Conservation (phyloP, 2,329 filamentous ascomycete genomes). For the Aspergillus floridensis region DNA sequence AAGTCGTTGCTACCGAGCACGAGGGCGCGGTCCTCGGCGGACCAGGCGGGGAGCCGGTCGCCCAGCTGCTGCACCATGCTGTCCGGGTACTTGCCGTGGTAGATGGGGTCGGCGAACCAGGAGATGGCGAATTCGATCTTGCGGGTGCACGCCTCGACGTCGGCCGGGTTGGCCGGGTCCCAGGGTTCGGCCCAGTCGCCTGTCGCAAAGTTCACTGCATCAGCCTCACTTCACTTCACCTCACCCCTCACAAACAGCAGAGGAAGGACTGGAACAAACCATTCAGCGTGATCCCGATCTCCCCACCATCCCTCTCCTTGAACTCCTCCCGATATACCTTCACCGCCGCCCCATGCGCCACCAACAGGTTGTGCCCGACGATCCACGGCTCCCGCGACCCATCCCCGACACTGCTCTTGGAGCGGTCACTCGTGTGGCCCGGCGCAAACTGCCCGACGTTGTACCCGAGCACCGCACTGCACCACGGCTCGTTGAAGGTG, state of each 20-base stretch:
- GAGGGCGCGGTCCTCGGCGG: slow-evolving; percentile 67
- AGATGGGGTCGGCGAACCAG: slow-evolving; percentile 87
- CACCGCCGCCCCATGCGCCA: slow-evolving; percentile 77
- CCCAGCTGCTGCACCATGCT: slow-evolving; percentile 82
- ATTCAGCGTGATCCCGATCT: slow-evolving; percentile 86
- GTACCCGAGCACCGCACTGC: slow-evolving; percentile 76
- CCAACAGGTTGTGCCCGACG: slow-evolving; percentile 74
- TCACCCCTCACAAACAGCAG: not conserved
- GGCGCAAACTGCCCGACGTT: slow-evolving; percentile 75
- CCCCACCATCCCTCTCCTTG: slow-evolving; percentile 66
- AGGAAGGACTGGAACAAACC: slow-evolving; percentile 47
- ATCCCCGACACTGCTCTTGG: slow-evolving; percentile 68
- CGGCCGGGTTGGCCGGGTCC: slow-evolving; percentile 71
- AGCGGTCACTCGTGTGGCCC: slow-evolving; percentile 74
- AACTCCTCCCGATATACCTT: slow-evolving; percentile 82
- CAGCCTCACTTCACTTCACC: too few relatives aligned
- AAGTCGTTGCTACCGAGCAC: slow-evolving; percentile 87
- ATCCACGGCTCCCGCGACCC: slow-evolving; percentile 76
- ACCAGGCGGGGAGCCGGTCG: slow-evolving; percentile 71
- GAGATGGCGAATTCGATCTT: slow-evolving; percentile 85
- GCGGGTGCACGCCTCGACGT: slow-evolving; percentile 72
- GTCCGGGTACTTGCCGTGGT: slow-evolving; percentile 78
- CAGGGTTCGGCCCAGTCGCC: slow-evolving; percentile 79
- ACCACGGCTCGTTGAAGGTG: slow-evolving; percentile 90
- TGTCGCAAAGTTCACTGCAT: slow-evolving; percentile 23